Percentiles rank a stretch among this genome's conserved stretches.
phyloP scores from a whole-genome alignment of 805 yeast genomes.

The Scheffersomyces amazonensis region DNA sequence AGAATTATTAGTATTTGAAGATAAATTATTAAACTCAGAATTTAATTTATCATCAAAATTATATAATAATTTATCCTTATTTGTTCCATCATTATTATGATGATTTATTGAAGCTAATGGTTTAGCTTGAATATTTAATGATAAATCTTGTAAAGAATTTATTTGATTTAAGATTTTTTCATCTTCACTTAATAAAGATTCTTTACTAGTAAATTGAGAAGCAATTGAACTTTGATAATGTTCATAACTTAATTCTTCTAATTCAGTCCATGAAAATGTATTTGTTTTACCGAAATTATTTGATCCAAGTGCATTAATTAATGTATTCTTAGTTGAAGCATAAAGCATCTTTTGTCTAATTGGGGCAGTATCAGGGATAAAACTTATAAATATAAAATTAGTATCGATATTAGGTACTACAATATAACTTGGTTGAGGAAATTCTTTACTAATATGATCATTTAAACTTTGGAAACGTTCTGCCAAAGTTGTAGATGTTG shows the following conservation, averaged over 20 bases:
- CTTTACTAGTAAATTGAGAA: slow-evolving; percentile 36
- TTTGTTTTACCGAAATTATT: slow-evolving; percentile 43
- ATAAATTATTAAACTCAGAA: slow-evolving; percentile 19
- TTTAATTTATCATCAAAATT: slow-evolving; percentile 24
- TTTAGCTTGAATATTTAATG: slow-evolving; percentile 14
- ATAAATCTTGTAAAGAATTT: slow-evolving; percentile 29
- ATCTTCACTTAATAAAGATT: slow-evolving; percentile 38
- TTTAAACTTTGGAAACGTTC: slow-evolving; percentile 18
- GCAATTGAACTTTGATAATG: slow-evolving; percentile 36
- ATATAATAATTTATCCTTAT: slow-evolving; percentile 14
- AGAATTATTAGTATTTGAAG: slow-evolving; percentile 10
- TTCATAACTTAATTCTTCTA: slow-evolving; percentile 49
- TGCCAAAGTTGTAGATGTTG: slow-evolving; percentile 9
- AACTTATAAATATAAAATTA: slow-evolving; percentile 60
- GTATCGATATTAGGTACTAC: slow-evolving; percentile 17
- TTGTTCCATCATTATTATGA: neutral
- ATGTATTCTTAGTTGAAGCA: slow-evolving; percentile 82
- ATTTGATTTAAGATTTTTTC: slow-evolving; percentile 53
- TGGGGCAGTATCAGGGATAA: slow-evolving; percentile 81
- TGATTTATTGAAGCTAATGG: slow-evolving; percentile 27
- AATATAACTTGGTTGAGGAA: slow-evolving; percentile 38
- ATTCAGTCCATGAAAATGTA: slow-evolving; percentile 49
- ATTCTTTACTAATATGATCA: slow-evolving; percentile 16
- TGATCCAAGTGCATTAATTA: slow-evolving; percentile 72
- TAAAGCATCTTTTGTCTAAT: slow-evolving; percentile 88